A percentile compares a stretch with the other conserved stretches of the same genome.
Evolutionary conservation across 2,329 filamentous ascomycete species (phyloP).

Genomic region (Ophiostoma piceae): DNA sequence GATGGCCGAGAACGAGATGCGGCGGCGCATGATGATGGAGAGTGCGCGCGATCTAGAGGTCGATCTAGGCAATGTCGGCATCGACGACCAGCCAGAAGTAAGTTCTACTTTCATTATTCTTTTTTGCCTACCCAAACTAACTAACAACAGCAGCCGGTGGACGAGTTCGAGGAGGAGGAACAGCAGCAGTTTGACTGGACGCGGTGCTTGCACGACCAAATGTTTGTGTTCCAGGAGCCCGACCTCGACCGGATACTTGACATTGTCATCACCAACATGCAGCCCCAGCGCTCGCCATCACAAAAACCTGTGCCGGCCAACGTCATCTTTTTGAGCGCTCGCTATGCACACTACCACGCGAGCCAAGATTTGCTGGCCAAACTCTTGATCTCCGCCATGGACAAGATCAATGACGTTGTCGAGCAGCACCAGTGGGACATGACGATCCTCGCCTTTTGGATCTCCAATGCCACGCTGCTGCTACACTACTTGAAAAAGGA

Average conservation of each 20-base stretch:
- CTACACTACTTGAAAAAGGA: constrained; percentile 97
- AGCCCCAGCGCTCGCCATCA: constrained; percentile 87
- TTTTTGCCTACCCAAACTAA: constrained; percentile 10
- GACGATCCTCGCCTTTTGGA: constrained; percentile 98
- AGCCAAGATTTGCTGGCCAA: constrained; percentile 76
- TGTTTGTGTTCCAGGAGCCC: constrained; percentile 98
- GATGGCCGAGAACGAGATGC: constrained; percentile 92
- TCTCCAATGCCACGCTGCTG: constrained; percentile 92
- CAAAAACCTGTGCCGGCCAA: constrained; percentile 98
- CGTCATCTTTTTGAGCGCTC: constrained; percentile 88
- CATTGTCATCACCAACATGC: constrained; percentile 97
- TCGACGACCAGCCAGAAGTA: constrained; percentile 93
- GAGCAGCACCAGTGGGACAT: constrained; percentile 97
- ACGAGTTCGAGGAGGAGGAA: constrained; percentile 75
- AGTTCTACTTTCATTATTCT: constrained; percentile 28
- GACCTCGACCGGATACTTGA: constrained; percentile 89
- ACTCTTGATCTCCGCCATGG: constrained; percentile 79
- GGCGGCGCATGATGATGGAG: constrained; percentile 97
- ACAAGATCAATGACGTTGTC: constrained; percentile 96
- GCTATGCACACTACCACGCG: constrained; percentile 95
- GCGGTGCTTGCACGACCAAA: constrained; percentile 90
- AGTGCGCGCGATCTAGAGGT: constrained; percentile 96
- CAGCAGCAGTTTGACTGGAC: constrained; percentile 95
- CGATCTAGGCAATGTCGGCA: constrained; percentile 87
- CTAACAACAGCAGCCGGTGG: constrained; percentile 48